Percentiles rank a stretch among this genome's conserved stretches.
phyloP scores from a whole-genome alignment of 2,329 filamentous ascomycete genomes.

The Aspergillus brasiliensis region DNA sequence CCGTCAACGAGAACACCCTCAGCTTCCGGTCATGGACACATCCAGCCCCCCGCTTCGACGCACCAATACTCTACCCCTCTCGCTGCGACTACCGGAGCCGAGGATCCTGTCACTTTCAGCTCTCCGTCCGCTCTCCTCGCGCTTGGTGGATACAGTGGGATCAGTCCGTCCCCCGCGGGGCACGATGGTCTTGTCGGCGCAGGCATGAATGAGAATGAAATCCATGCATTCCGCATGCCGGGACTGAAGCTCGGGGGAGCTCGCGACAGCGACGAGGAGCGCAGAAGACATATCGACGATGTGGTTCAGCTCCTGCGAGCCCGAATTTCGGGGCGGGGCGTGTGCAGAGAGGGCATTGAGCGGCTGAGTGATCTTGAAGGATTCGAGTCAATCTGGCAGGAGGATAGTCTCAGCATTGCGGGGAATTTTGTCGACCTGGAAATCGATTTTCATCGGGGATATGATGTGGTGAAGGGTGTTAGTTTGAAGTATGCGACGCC shows the following conservation, averaged over 20 bases:
- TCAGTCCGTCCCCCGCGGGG: slow-evolving; percentile 43
- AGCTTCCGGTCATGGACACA: slow-evolving; percentile 39
- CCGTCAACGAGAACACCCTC: slow-evolving; percentile 49
- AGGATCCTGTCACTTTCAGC: slow-evolving; percentile 47
- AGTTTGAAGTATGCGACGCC: slow-evolving; percentile 47
- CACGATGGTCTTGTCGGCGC: slow-evolving; percentile 39
- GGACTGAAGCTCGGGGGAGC: slow-evolving; percentile 38
- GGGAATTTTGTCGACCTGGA: slow-evolving; percentile 51
- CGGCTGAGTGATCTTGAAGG: slow-evolving; percentile 46
- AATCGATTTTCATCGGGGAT: slow-evolving; percentile 45
- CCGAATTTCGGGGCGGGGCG: slow-evolving; percentile 45
- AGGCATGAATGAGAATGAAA: slow-evolving; percentile 42
- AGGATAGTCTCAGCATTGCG: slow-evolving; percentile 49
- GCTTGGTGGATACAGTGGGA: slow-evolving; percentile 45
- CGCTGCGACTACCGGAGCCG: slow-evolving; percentile 37
- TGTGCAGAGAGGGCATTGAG: slow-evolving; percentile 48
- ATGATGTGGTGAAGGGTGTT: slow-evolving; percentile 47
- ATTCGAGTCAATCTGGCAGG: slow-evolving; percentile 51
- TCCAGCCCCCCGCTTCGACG: slow-evolving; percentile 39
- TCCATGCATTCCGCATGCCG: slow-evolving; percentile 43
- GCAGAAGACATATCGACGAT: slow-evolving; percentile 43
- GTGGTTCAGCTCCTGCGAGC: slow-evolving; percentile 44
- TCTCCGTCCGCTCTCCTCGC: slow-evolving; percentile 49
- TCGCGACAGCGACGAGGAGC: slow-evolving; percentile 46
- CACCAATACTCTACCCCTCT: slow-evolving; percentile 49